A percentile compares a stretch with the other conserved stretches of the same genome.
Evolutionary conservation across 2,329 filamentous ascomycete species (phyloP).

Genomic region (Lasiodiplodia gonubiensis): DNA sequence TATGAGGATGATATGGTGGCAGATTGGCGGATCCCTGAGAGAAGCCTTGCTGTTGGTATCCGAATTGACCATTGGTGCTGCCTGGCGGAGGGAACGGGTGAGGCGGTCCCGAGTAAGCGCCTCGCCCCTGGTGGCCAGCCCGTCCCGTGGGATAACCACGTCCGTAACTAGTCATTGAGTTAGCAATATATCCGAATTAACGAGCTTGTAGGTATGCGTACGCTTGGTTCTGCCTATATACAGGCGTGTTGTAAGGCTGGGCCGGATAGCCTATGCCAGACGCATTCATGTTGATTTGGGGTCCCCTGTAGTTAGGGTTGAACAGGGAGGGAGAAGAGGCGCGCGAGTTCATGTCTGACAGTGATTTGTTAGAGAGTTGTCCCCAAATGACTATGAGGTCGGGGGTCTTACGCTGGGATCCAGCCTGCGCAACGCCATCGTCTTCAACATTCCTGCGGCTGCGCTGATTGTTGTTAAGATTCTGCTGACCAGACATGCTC

Average conservation of each 20-base stretch:
- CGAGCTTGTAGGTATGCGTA: neutral
- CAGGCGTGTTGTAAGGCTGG: neutral
- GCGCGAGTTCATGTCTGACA: neutral
- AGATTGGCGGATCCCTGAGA: too few species aligned
- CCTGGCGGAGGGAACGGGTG: neutral
- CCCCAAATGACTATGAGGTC: accelerated
- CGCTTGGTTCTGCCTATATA: neutral
- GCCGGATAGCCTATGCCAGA: neutral
- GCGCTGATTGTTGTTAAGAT: neutral
- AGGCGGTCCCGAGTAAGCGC: neutral
- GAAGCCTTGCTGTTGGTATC: neutral
- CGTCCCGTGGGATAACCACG: neutral
- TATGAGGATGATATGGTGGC: too few species aligned
- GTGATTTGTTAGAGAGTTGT: neutral
- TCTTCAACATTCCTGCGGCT: neutral
- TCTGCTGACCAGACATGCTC: neutral
- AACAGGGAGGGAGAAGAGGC: neutral
- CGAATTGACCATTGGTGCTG: neutral
- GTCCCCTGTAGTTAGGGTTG: neutral
- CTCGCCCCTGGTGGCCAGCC: neutral
- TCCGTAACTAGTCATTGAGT: neutral
- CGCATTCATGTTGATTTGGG: neutral
- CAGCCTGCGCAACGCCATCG: too few species aligned
- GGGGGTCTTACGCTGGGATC: neutral
- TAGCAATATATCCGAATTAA: neutral